Base-by-base conservation (phyloP, 306 rosid species). In the Malus fusca region DNA sequence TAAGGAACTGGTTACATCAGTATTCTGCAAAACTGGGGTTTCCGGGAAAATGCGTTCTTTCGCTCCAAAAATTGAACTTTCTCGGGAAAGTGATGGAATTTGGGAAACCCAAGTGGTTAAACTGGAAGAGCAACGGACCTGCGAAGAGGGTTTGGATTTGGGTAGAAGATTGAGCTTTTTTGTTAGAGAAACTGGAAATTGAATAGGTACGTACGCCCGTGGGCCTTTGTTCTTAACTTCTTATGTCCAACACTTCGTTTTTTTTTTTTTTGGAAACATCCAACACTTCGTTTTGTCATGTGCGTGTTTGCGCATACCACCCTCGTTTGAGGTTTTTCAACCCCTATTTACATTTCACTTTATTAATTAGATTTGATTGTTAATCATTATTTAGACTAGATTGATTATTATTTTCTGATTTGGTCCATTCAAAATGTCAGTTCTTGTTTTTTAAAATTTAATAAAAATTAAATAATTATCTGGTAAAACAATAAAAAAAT, bases 1-100 rank as follows among this genome's bases (percentile, higher is more conserved):
- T 28, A 22, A 43, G 26, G 33, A 40, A 35, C 72, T 61, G 44
- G 30, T 61, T 44, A 79, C 84, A 81, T 84, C 78, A 52, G 83
- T 77, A 76, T 25, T 6, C 13, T 5, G 21, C 58, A n/a, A 26
- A 31, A 12, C 68, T 44, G 21, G 6, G 7, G 52, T 35, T 48
- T 37, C 51, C 18, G 4, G 17, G 51, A n/a, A 31, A 77, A 46
- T 63, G 77, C 51, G 48, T 44, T 61, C 5, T 28, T 25, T 48
- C 31, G n/a, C 53, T 65, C 48, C 52, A 40, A 52, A 44, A 33
- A 46, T 12, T 30, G 51, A 77, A 28, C 69, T 33, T 43, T 30
- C 60, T 42, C 46, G 61, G 58, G 7, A 56, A 56, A 68, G 69
- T 11, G 69, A 13, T 13, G 31, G 77, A 61, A 61, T 10, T 8